Evolutionary conservation across 805 yeast species (phyloP).

Genomic region (Spathaspora sp.): DNA sequence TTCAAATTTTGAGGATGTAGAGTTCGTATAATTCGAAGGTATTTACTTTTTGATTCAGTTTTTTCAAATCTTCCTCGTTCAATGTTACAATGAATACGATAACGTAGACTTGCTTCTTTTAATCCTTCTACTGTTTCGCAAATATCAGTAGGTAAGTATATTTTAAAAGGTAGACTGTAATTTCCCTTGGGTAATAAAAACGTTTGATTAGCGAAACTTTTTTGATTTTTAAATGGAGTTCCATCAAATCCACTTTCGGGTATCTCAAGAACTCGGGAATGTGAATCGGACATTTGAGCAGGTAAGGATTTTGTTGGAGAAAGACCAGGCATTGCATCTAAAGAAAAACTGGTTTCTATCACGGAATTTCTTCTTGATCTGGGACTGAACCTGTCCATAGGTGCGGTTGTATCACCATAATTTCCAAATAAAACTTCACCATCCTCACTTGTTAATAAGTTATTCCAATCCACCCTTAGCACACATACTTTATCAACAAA

Average conservation of each 20-base stretch:
- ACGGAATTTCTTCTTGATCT: slow-evolving; percentile 16
- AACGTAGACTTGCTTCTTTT: slow-evolving; percentile 37
- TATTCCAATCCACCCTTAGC: slow-evolving; percentile 45
- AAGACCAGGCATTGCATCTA: slow-evolving; percentile 22
- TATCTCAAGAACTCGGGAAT: slow-evolving; percentile 14
- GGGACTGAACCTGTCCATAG: slow-evolving; percentile 15
- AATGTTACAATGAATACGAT: slow-evolving; percentile 39
- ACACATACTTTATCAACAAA: slow-evolving; percentile 37
- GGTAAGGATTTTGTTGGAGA: slow-evolving; percentile 32
- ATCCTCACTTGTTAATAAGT: slow-evolving; percentile 35
- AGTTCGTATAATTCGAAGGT: slow-evolving; percentile 43
- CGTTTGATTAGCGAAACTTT: slow-evolving; percentile 23
- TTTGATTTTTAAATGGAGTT: slow-evolving; percentile 36
- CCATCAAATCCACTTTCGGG: slow-evolving; percentile 40
- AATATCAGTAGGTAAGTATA: slow-evolving; percentile 42
- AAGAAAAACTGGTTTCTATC: slow-evolving; percentile 23
- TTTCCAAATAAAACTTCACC: slow-evolving; percentile 39
- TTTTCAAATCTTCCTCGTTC: slow-evolving; percentile 44
- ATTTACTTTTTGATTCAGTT: slow-evolving; percentile 27
- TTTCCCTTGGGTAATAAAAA: slow-evolving; percentile 49
- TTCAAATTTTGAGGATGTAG: slow-evolving; percentile 37
- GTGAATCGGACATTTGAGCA: slow-evolving; percentile 13
- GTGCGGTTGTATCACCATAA: slow-evolving; percentile 35
- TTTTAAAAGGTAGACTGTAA: slow-evolving; percentile 46
- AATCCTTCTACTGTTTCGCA: slow-evolving; percentile 53